These are phyloP conservation scores for Periconia sp. DNA, from an alignment of 2,329 filamentous ascomycete species.

Conservation along the genomic window DNA sequence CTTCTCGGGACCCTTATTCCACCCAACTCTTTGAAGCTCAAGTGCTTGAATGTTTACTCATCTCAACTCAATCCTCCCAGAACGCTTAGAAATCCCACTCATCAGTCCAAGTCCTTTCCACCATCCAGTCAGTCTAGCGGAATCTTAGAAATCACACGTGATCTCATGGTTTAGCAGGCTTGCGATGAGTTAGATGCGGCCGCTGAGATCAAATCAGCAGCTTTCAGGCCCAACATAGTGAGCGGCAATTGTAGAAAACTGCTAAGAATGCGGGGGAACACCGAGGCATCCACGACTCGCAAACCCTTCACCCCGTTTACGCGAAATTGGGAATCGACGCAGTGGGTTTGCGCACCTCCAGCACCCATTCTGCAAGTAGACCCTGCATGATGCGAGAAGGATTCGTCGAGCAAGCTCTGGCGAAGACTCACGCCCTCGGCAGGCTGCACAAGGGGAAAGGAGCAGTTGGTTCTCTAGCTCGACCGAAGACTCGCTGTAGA, in stretches of 20 bases:
- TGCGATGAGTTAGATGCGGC: too few species aligned
- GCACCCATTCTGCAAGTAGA: slow-evolving; percentile 58
- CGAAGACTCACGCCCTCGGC: not conserved
- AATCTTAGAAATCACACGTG: too few species aligned
- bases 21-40: too few species aligned
- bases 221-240: slow-evolving; percentile 31
- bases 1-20: too few species aligned
- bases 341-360: slow-evolving; percentile 51
- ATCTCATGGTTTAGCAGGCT: too few species aligned
- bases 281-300: slow-evolving; percentile 63
- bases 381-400: slow-evolving; percentile 58
- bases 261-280: slow-evolving; percentile 56
- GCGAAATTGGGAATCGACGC: slow-evolving; percentile 58
- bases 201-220: not conserved
- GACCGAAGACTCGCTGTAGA: not conserved
- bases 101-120: too few species aligned
- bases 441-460: not conserved
- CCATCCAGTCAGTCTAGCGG: too few species aligned
- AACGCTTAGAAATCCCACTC: too few species aligned
- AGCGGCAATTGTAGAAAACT: slow-evolving; percentile 53
- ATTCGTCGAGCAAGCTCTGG: slow-evolving; percentile 15
- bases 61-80: too few species aligned
- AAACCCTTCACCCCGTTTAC: slow-evolving; percentile 58
- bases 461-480: not conserved
- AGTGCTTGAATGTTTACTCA: too few species aligned